Conservation (phyloP, 2,329 filamentous ascomycete genomes). For the Magnaporthiopsis rhizophila region DNA sequence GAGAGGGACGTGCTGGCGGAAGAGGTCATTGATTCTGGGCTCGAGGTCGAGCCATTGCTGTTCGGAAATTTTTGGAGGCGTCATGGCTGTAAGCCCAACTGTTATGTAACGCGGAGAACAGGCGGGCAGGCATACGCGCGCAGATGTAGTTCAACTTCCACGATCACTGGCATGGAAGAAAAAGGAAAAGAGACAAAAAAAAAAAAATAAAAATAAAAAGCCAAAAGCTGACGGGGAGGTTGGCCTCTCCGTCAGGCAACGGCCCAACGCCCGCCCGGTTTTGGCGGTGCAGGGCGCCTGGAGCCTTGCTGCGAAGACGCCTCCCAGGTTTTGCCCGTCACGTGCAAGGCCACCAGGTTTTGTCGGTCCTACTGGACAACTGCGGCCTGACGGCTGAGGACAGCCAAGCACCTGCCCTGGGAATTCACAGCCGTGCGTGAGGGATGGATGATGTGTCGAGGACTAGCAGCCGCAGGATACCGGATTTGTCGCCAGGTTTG, state of each 20-base stretch:
- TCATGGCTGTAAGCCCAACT: not conserved
- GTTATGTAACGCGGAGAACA: not conserved
- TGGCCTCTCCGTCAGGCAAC: not conserved
- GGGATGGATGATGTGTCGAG: too few relatives aligned
- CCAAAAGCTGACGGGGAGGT: not conserved
- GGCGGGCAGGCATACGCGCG: not conserved
- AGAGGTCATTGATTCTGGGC: conserved; percentile 2
- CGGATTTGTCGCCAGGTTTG: too few relatives aligned
- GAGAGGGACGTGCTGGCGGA: not conserved
- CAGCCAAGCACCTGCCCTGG: too few relatives aligned
- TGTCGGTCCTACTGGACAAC: too few relatives aligned
- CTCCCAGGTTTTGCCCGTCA: not conserved
- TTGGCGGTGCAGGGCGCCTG: not conserved
- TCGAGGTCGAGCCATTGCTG: conserved; percentile 2
- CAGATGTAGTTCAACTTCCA: not conserved
- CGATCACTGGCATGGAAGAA: not conserved
- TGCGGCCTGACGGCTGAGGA: too few relatives aligned
- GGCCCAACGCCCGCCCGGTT: not conserved
- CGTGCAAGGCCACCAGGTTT: not conserved
- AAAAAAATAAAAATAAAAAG: not conserved
- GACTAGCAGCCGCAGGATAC: too few relatives aligned
- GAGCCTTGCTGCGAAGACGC: not conserved
- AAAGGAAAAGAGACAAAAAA: too few relatives aligned
- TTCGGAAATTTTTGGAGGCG: not conserved
- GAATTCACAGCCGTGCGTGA: too few relatives aligned